A percentile compares a stretch with the other conserved stretches of the same genome.
These are phyloP conservation scores for Adiantum capillusveneris DNA, from an alignment of 75 land plant genomes.

Conservation along the genomic window DNA sequence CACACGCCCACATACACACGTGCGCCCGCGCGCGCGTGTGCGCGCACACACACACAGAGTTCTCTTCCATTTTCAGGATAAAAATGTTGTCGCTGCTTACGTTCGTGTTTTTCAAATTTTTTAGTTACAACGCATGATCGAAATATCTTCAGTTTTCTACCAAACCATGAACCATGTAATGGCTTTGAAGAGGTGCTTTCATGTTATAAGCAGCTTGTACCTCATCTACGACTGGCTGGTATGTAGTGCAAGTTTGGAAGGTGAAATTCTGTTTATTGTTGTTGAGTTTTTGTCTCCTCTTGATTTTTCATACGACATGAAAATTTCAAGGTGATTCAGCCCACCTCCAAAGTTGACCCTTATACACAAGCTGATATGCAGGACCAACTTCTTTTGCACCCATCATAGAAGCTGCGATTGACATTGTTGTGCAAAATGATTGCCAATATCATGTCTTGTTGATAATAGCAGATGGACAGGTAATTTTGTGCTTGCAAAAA, in stretches of 20 bases:
- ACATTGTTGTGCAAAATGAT: constrained; percentile 63
- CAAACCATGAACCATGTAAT: constrained; percentile 52
- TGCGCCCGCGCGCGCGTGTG: no score
- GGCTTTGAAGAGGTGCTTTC: constrained; percentile 70
- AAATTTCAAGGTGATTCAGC: no score
- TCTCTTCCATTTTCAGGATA: no score
- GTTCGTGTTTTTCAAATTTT: no score
- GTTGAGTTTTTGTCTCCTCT: no score
- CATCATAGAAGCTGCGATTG: constrained; percentile 65
- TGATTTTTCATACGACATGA: no score
- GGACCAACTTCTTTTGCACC: constrained; percentile 98
- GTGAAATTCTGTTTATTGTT: neutral
- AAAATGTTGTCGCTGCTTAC: no score
- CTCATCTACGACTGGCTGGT: constrained; percentile 55
- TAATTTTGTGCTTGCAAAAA: constrained; percentile 4
- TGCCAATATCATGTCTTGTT: constrained; percentile 91
- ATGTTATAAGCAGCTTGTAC: constrained; percentile 61
- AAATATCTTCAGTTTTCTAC: constrained; percentile 66
- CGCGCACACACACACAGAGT: no score
- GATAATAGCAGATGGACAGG: constrained; percentile 92
- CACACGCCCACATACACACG: no score
- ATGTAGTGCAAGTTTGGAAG: neutral
- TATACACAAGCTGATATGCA: constrained; percentile 7
- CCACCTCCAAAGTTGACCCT: no score
- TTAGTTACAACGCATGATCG: constrained; percentile 79